Percentiles rank a stretch among this genome's conserved stretches.
These are phyloP conservation scores for Zoysia pacifica DNA, from an alignment of 176 grass and related monocot species.

Conservation along the genomic window DNA sequence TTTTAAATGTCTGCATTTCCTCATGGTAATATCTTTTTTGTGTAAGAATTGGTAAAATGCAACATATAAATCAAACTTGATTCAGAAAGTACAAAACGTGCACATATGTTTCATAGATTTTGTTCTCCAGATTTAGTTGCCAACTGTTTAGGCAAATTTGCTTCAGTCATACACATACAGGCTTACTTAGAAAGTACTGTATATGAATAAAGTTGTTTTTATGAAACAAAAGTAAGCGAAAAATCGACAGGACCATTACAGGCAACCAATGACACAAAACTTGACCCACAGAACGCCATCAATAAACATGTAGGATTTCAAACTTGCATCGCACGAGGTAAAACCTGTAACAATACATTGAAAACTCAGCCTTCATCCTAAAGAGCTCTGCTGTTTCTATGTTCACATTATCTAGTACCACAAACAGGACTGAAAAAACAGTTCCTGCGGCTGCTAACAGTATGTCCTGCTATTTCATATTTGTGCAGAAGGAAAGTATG, in stretches of 20 bases:
- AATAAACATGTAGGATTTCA: not conserved
- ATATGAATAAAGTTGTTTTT: not conserved
- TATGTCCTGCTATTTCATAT: not conserved
- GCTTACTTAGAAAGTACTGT: not conserved
- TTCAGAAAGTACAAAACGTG: not conserved
- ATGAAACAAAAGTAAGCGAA: not conserved
- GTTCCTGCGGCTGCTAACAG: not conserved
- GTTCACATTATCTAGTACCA: not conserved
- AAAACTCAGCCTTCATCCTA: slow-evolving; percentile 2
- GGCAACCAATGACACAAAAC: not conserved
- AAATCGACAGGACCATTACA: not conserved
- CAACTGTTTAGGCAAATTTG: not conserved
- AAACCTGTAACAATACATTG: not conserved
- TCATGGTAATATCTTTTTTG: not conserved
- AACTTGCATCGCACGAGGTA: not conserved
- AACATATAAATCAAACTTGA: not conserved
- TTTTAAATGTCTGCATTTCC: not conserved
- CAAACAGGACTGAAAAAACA: slow-evolving; percentile 5
- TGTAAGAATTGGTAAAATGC: not conserved
- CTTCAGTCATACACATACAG: not conserved
- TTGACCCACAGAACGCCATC: not conserved
- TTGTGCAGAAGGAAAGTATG: not conserved
- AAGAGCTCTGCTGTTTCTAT: not conserved
- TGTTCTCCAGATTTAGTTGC: not conserved
- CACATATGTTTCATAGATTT: not conserved